Conservation (phyloP, 768 basidiomycete genomes). For the Panaeolus papilionaceus region DNA sequence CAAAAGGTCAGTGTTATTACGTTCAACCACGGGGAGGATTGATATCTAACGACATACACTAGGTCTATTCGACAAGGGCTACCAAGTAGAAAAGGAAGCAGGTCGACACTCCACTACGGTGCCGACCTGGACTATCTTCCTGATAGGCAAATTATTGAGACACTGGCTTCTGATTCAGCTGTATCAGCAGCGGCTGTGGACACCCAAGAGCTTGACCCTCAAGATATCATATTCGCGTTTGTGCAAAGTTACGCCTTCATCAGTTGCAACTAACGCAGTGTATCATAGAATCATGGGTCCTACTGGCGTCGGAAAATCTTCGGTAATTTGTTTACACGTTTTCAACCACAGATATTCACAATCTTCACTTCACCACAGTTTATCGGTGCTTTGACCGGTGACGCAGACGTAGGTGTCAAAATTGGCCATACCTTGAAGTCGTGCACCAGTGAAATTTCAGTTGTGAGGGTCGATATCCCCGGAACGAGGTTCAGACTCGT, state of each 20-base stretch:
- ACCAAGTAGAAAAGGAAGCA: background rate
- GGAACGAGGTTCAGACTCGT: slow-evolving; percentile 12
- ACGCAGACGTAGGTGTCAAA: background rate
- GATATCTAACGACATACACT: background rate
- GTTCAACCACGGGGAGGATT: too few relatives aligned
- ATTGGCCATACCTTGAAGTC: slow-evolving; percentile 15
- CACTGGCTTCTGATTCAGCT: background rate
- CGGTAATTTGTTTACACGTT: slow-evolving; percentile 7
- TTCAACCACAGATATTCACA: background rate
- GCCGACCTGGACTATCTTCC: background rate
- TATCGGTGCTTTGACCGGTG: slow-evolving; percentile 13
- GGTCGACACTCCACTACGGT: slow-evolving; percentile 1
- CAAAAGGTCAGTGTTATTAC: background rate
- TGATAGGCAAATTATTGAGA: background rate
- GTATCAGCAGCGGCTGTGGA: background rate
- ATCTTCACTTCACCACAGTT: background rate
- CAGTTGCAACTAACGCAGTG: background rate
- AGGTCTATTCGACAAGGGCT: background rate
- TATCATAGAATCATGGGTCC: slow-evolving; percentile 21
- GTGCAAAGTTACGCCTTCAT: background rate
- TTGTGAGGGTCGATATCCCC: slow-evolving; percentile 25
- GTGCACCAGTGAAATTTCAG: slow-evolving; percentile 17
- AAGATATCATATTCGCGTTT: slow-evolving; percentile 9
- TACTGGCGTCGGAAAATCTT: slow-evolving; percentile 23
- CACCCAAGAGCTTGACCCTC: background rate